These are phyloP conservation scores for Oxyria digyna DNA, from an alignment of 148 eudicot species.

Conservation along the genomic window DNA sequence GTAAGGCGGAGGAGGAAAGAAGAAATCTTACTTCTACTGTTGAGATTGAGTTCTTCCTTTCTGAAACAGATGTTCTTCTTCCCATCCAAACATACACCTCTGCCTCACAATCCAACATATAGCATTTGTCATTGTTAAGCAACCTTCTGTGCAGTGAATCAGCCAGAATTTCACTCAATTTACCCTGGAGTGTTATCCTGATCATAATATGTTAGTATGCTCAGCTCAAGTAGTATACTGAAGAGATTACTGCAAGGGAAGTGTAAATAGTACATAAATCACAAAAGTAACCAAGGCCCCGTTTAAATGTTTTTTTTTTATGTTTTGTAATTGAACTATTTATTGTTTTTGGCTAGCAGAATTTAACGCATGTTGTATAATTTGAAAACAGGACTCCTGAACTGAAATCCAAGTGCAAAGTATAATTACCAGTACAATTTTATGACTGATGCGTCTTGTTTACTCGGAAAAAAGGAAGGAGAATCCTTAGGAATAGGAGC, in stretches of 20 bases:
- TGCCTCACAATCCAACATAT: constrained; percentile 50
- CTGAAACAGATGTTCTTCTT: constrained; percentile 42
- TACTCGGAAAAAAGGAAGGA: constrained; percentile 20
- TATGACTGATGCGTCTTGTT: constrained; percentile 10
- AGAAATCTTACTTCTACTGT: constrained; percentile 42
- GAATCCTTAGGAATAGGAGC: constrained; percentile 66
- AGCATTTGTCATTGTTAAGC: constrained; percentile 50
- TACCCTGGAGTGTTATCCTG: constrained; percentile 28
- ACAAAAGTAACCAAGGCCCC: not conserved
- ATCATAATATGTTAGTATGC: not conserved
- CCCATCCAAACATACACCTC: constrained; percentile 76
- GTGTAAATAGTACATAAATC: not conserved
- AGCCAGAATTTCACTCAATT: constrained; percentile 16
- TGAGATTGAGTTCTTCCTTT: constrained; percentile 42
- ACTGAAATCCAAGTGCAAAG: too few relatives aligned
- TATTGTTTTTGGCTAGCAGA: too few relatives aligned
- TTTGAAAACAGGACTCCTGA: not conserved
- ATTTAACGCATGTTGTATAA: too few relatives aligned
- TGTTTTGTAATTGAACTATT: too few relatives aligned
- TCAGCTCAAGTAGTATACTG: not conserved
- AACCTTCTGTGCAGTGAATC: constrained; percentile 32
- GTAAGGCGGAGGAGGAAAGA: not conserved
- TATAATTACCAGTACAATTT: constrained; percentile 32
- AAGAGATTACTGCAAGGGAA: not conserved
- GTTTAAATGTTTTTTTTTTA: not conserved